Base-by-base conservation (phyloP, 108 stramenopile species). In the Stephanodiscus minutulus region DNA sequence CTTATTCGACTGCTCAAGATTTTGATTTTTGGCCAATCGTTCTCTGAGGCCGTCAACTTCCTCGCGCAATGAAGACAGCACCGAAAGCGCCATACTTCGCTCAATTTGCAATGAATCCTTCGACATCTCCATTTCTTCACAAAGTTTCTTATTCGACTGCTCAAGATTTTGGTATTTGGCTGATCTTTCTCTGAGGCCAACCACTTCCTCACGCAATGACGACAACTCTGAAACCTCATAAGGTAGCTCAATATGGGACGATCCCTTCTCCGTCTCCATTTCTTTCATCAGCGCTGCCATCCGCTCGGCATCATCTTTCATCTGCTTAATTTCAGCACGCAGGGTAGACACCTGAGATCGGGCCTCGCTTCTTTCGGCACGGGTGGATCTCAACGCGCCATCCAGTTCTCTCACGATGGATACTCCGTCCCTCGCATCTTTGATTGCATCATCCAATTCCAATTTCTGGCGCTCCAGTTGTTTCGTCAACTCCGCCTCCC, bases 401-500 rank as follows among this genome's bases (percentile, higher is more conserved):
- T 72, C 65, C n/a, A 79, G 36, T 22, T 72, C 70, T 48, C 65
- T 58, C 70, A 79, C 70, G 0, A 79, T 72, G 43, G 70, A 31
- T n/a, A 79, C 39, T 10, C 77, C 77, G 25, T 79, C 77, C 39
- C 35, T 66, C 2, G 70, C 70, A 31, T 79, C 77, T 5, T 67
- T 48, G 37, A 63, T 71, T 52, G 50, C 61, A 35, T 67, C 61
- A 9, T 56, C 37, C 50, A 72, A 47, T 33, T 72, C 70, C 13
- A 3, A 12, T 37, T 50, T 33, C 44, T 62, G 59, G 7, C 21
- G 25, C 24, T 66, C 50, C 18, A 72, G 48, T 18, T 61, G 53
- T 25, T 57, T 53, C 12, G 33, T 57, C 15, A 76, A 60, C 27
- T 76, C 75, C 8, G 15, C 48, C 61, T 75, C 65, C 35, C 27